phyloP scores from a whole-genome alignment of 2,329 filamentous ascomycete genomes.

The Neonectria neomacrospora region DNA sequence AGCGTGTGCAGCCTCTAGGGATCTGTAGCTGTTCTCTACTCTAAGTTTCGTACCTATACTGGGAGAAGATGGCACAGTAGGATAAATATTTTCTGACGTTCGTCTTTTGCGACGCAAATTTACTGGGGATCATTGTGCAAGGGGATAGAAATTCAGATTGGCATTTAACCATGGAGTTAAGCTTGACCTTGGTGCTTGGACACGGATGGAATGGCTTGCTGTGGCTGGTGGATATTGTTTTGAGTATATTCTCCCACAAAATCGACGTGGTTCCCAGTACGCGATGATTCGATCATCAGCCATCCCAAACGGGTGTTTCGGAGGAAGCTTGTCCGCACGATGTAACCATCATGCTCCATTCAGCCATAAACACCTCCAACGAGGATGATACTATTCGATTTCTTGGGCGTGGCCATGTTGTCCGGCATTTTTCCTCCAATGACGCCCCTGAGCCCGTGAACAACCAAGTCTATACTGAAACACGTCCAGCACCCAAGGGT shows the following conservation, averaged over 20 bases:
- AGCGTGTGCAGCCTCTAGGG: no score
- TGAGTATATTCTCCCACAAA: not conserved
- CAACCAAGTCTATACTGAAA: slow-evolving; percentile 1
- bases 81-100: no score
- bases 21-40: no score
- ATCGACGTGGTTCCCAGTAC: not conserved
- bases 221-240: slow-evolving; percentile 3
- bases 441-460: not conserved
- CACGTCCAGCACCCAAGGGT: not conserved
- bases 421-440: slow-evolving; percentile 20
- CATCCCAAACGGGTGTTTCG: slow-evolving; percentile 1
- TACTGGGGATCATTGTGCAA: no score
- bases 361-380: not conserved
- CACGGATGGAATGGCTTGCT: not conserved
- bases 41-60: no score
- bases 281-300: not conserved
- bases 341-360: slow-evolving; percentile 5
- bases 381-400: not conserved
- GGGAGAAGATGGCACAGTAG: no score
- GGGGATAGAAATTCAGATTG: no score
- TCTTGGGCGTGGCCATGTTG: slow-evolving; percentile 5
- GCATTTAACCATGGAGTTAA: no score
- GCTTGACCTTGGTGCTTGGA: no score
- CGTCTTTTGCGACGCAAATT: no score
- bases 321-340: slow-evolving; percentile 14